Conservation (phyloP, 257 asterid species). For the Solanum chilense region DNA sequence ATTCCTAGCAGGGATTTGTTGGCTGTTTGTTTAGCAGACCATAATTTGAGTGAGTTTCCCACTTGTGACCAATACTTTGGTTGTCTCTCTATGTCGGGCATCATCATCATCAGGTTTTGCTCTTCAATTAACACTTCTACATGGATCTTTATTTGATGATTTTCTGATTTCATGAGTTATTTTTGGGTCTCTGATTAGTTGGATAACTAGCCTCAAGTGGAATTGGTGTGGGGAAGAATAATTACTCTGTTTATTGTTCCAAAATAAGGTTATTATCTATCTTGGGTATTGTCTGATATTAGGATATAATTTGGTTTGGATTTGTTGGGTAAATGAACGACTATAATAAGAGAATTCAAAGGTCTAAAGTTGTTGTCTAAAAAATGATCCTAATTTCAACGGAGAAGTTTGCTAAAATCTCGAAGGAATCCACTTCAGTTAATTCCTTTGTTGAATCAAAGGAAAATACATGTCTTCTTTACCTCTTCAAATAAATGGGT, state of each 20-base stretch:
- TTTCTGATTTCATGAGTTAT: not conserved
- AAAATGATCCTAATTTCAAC: no score
- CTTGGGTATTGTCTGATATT: no score
- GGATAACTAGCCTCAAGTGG: not conserved
- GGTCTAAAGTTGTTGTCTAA: not conserved
- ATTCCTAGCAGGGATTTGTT: not conserved
- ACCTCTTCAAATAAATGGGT: no score
- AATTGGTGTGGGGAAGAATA: not conserved
- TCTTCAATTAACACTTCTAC: not conserved
- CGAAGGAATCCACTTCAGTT: not conserved
- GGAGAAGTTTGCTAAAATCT: not conserved
- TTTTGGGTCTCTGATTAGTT: not conserved
- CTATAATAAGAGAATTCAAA: no score
- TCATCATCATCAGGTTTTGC: not conserved
- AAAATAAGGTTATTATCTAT: no score
- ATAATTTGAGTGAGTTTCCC: not conserved
- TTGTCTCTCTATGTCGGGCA: not conserved
- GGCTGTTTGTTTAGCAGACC: not conserved
- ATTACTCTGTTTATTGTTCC: not conserved
- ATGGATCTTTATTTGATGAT: not conserved
- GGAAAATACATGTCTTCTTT: no score
- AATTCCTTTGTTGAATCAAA: not conserved
- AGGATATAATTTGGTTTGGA: not conserved
- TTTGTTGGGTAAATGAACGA: not conserved
- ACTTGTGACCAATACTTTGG: no score